phyloP scores from a whole-genome alignment of 768 basidiomycete species.

The Bullera alba region DNA sequence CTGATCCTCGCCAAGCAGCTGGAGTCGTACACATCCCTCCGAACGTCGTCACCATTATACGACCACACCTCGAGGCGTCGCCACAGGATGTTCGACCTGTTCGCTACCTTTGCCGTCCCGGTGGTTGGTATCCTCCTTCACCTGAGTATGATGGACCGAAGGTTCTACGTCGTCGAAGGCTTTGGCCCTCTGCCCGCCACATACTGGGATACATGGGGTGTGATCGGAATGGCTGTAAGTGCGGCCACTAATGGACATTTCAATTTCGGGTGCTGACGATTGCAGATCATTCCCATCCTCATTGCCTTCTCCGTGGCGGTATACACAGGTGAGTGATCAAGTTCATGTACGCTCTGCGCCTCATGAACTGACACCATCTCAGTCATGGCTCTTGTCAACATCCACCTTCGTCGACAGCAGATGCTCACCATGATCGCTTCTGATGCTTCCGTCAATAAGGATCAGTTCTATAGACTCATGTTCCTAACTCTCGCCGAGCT shows the following conservation, averaged over 20 bases:
- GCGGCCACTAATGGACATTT: too few relatives aligned
- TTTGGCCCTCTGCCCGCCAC: constrained; percentile 34
- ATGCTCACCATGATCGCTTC: constrained; percentile 35
- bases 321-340: too few relatives aligned
- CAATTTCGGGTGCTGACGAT: too few relatives aligned
- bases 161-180: constrained; percentile 38
- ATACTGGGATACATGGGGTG: constrained; percentile 43
- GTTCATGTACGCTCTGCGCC: constrained; percentile 25
- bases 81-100: constrained; percentile 30
- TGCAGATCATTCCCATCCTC: too few relatives aligned
- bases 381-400: constrained; percentile 41
- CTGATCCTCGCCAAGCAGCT: constrained; percentile 41
- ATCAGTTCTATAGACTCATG: constrained; percentile 38
- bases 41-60: constrained; percentile 33
- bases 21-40: constrained; percentile 38
- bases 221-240: constrained; percentile 38
- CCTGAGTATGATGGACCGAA: constrained; percentile 29
- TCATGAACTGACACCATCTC: constrained; percentile 26
- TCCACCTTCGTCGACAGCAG: constrained; percentile 33
- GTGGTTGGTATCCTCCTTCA: constrained; percentile 36
- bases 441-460: constrained; percentile 28
- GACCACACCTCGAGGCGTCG: constrained; percentile 23
- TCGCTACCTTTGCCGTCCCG: constrained; percentile 21
- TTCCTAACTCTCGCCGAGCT: constrained; percentile 34
- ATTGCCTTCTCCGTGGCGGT: too few relatives aligned